phyloP scores from a whole-genome alignment of 768 basidiomycete species.

The Bullera alba region DNA sequence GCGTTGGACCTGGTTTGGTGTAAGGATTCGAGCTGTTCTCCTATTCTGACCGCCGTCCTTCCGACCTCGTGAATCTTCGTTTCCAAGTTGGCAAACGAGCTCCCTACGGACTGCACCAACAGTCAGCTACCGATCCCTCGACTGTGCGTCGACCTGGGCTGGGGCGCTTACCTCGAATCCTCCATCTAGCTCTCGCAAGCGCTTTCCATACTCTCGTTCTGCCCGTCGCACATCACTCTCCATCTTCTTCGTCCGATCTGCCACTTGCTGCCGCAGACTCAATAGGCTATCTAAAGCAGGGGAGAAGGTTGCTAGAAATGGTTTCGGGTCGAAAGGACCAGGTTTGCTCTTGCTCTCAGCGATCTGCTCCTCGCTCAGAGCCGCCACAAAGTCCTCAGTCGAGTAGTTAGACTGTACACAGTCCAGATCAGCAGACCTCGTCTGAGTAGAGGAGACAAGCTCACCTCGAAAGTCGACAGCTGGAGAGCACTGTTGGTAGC shows the following conservation, averaged over 20 bases:
- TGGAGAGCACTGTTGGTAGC: neutral
- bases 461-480: constrained; percentile 2
- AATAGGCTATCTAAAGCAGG: constrained; percentile 82
- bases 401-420: constrained; percentile 48
- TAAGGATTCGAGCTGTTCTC: constrained; percentile 91
- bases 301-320: constrained; percentile 88
- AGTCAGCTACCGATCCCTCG: neutral
- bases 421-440: constrained; percentile 4
- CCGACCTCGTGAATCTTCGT: constrained; percentile 86
- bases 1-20: constrained; percentile 87
- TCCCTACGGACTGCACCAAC: constrained; percentile 65
- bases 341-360: constrained; percentile 72
- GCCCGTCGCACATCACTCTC: constrained; percentile 82
- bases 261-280: constrained; percentile 78
- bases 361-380: constrained; percentile 81
- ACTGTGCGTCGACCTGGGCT: neutral
- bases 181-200: constrained; percentile 83
- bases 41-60: constrained; percentile 86
- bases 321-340: constrained; percentile 89
- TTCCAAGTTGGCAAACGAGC: constrained; percentile 84
- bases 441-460: neutral
- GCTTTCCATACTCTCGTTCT: constrained; percentile 88
- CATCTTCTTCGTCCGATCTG: constrained; percentile 79
- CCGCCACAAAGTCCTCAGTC: constrained; percentile 78
- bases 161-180: constrained; percentile 72